A percentile compares a stretch with the other conserved stretches of the same genome.
phyloP scores from a whole-genome alignment of 139 green algal genomes.

The Chara braunii region DNA sequence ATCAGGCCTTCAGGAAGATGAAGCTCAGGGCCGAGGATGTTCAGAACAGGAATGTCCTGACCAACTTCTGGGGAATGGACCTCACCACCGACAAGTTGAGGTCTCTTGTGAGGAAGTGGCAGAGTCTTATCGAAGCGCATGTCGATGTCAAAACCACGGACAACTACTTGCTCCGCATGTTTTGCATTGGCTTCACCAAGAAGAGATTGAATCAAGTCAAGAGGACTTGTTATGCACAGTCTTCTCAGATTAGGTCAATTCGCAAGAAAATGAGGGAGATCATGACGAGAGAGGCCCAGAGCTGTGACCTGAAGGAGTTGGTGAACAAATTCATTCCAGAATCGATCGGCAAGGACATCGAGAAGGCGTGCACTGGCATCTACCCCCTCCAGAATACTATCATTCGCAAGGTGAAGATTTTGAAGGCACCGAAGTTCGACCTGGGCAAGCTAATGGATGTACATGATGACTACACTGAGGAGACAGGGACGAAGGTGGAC shows the following conservation, averaged over 20 bases:
- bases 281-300: constrained; percentile 82
- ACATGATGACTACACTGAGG: no score
- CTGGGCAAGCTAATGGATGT: constrained; percentile 98
- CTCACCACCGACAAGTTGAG: constrained; percentile 99
- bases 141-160: constrained; percentile 99
- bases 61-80: constrained; percentile 97
- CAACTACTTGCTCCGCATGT: constrained; percentile 92
- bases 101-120: constrained; percentile 97
- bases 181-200: constrained; percentile 97
- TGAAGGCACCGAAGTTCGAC: constrained; percentile 97
- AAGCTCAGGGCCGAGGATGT: constrained; percentile 91
- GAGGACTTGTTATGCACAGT: constrained; percentile 91
- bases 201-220: constrained; percentile 84
- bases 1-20: constrained; percentile 96
- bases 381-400: constrained; percentile 89
- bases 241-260: constrained; percentile 67
- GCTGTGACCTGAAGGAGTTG: constrained; percentile 95
- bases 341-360: constrained; percentile 95
- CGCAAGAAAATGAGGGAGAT: constrained; percentile 98
- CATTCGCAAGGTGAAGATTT: constrained; percentile 98
- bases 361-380: constrained; percentile 80
- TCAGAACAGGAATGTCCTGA: constrained; percentile 87
- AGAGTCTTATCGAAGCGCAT: constrained; percentile 93
- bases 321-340: constrained; percentile 99
- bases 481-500: no score